Base-by-base conservation (phyloP, 371 early-diverging fungal genomes). In the Mortierella sp. region DNA sequence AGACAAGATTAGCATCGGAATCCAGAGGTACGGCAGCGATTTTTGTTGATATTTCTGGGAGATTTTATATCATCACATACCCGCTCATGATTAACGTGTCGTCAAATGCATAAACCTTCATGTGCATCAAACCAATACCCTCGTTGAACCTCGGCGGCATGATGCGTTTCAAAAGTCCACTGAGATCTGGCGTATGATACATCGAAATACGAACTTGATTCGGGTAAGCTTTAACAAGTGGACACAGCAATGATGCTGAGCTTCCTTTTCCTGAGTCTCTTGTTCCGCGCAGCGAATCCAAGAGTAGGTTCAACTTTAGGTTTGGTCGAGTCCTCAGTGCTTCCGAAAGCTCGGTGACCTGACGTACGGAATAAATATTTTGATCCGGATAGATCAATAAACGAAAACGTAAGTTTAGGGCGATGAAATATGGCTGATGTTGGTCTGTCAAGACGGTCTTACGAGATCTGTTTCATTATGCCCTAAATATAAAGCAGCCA, bases 21-120 rank as follows among this genome's bases (percentile, higher is more conserved):
- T 9, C 29, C 12, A 40, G 40, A 9, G 40, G 6, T 6, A 13
- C 40, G 9, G 6, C 40, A 13, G 9, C 40, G 6, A 9, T 13
- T 40, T 40, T 40, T 40, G 40, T 40, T 13, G 40, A 40, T 40
- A 6, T 13, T 22, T 19, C 47, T 37, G 40, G 40, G 13, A 13
- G 40, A 37, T n/a, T n/a, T n/a, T 6, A 40, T 40, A 9, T 45
- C 26, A 34, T 4, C 26, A 32, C 82, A 75, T 91, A 96, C 89
- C 98, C 99, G 64, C 94, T 95, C 35, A 99, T 79, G 68, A 98
- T 92, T 40, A 96, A 79, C 10, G 89, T 81, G 71, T 96, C 90
- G 76, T 99, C 99, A 84, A 96, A 95, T 0, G 92, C 86, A 83
- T 96, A 98, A 13, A 91, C 87, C 82, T 99, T 99, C 70, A 97